A percentile compares a stretch with the other conserved stretches of the same genome.
Conservation (phyloP, 192 early-diverging fungal species). For the Backusella tarrabulga region DNA sequence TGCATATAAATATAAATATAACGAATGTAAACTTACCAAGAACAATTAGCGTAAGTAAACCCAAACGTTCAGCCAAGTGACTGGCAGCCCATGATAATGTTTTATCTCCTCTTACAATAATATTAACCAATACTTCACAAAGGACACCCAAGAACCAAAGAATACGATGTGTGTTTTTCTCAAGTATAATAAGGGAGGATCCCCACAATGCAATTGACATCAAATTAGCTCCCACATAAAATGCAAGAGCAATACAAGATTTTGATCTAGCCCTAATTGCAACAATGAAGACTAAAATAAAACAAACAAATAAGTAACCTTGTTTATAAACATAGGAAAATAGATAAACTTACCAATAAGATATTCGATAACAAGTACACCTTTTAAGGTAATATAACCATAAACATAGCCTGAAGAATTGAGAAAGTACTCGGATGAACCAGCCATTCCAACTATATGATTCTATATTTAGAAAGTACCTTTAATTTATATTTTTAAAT, state of each 20-base stretch:
- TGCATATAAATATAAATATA: neutral
- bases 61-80: conserved; percentile 49
- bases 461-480: neutral
- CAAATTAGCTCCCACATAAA: conserved; percentile 43
- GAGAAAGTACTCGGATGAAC: conserved; percentile 39
- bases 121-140: conserved; percentile 37
- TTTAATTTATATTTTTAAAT: neutral
- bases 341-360: conserved; percentile 32
- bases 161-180: conserved; percentile 31
- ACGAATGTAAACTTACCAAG: conserved; percentile 31
- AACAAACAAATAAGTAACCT: neutral
- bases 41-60: conserved; percentile 46
- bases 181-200: conserved; percentile 34
- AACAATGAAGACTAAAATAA: conserved; percentile 21
- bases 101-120: conserved; percentile 39
- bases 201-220: conserved; percentile 46
- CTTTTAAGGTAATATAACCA: conserved; percentile 43
- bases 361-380: conserved; percentile 44
- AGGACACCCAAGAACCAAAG: conserved; percentile 44
- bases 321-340: neutral
- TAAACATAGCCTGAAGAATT: conserved; percentile 42
- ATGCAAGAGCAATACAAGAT: conserved; percentile 32
- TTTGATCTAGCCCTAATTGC: conserved; percentile 30
- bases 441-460: conserved; percentile 40
- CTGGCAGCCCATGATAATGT: conserved; percentile 49